These are phyloP conservation scores for Wickerhamiella azymoides DNA, from an alignment of 805 yeast species.

Conservation along the genomic window DNA sequence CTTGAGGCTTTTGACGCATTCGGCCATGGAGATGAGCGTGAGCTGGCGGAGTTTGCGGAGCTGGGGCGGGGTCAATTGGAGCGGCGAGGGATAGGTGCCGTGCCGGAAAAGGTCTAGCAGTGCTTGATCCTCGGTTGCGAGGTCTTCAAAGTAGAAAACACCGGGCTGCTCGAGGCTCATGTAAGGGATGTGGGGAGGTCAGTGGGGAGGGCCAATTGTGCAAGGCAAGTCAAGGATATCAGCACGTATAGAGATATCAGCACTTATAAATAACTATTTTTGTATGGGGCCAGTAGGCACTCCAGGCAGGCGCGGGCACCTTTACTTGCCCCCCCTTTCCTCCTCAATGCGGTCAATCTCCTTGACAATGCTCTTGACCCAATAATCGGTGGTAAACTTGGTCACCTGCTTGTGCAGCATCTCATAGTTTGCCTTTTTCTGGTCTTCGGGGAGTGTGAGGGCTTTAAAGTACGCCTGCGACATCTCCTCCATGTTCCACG, in stretches of 20 bases:
- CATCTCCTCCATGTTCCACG: slow-evolving; percentile 96
- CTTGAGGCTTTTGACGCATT: background rate
- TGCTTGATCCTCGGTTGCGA: background rate
- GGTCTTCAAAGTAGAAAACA: slow-evolving; percentile 3
- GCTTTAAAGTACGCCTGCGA: slow-evolving; percentile 77
- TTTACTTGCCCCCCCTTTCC: slow-evolving; percentile 12
- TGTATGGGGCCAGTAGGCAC: too few species aligned
- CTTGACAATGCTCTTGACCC: slow-evolving; percentile 94
- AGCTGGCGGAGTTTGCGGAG: slow-evolving; percentile 4
- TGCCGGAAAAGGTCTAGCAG: background rate
- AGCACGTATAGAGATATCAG: too few species aligned
- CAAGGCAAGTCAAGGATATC: too few species aligned
- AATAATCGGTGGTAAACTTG: slow-evolving; percentile 86
- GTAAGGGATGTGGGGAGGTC: background rate
- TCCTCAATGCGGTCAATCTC: slow-evolving; percentile 37
- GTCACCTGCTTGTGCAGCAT: slow-evolving; percentile 77
- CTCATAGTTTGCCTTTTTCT: slow-evolving; percentile 61
- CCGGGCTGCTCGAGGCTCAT: slow-evolving; percentile 7
- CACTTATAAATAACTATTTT: too few species aligned
- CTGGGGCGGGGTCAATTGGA: background rate
- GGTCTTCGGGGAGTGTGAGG: slow-evolving; percentile 71
- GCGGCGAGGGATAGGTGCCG: background rate
- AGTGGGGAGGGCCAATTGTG: too few species aligned
- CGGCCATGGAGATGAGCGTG: slow-evolving; percentile 5
- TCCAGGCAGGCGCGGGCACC: too few species aligned